These are phyloP conservation scores for Stramenopiles sp. DNA, from an alignment of 352 stramenopile species.

Conservation along the genomic window DNA sequence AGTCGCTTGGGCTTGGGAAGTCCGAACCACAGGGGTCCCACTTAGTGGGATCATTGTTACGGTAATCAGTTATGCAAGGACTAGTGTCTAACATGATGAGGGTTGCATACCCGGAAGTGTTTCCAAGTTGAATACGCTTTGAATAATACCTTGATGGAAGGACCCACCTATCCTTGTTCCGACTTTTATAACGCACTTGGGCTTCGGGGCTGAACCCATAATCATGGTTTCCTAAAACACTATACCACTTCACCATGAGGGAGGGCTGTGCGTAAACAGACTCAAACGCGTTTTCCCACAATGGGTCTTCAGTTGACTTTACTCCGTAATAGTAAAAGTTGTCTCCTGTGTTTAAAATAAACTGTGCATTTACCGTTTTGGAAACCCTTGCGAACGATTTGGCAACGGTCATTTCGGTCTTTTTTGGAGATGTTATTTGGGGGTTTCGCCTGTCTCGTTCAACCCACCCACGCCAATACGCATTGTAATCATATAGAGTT, in stretches of 20 bases:
- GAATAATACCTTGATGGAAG: slow-evolving; percentile 10
- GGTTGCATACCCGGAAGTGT: neutral
- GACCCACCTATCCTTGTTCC: neutral
- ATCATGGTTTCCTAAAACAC: neutral
- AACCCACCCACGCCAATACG: too few species aligned
- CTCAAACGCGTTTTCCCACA: neutral
- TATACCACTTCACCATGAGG: neutral
- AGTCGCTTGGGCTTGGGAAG: neutral
- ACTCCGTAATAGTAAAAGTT: slow-evolving; percentile 4
- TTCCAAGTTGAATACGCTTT: neutral
- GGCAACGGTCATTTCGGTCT: neutral
- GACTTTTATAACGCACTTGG: neutral
- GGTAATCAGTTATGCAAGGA: neutral
- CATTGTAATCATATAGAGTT: too few species aligned
- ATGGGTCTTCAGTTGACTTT: neutral
- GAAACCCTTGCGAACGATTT: neutral
- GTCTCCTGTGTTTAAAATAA: slow-evolving; percentile 1
- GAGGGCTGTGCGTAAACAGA: neutral
- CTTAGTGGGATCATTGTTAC: neutral
- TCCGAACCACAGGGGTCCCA: neutral
- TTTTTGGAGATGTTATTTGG: too few species aligned
- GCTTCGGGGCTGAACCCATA: neutral
- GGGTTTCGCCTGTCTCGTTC: too few species aligned
- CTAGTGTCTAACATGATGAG: neutral
- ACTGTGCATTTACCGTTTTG: neutral